These are phyloP conservation scores for Calamus simplicifolius DNA, from an alignment of 176 grass and related monocot species.

Conservation along the genomic window DNA sequence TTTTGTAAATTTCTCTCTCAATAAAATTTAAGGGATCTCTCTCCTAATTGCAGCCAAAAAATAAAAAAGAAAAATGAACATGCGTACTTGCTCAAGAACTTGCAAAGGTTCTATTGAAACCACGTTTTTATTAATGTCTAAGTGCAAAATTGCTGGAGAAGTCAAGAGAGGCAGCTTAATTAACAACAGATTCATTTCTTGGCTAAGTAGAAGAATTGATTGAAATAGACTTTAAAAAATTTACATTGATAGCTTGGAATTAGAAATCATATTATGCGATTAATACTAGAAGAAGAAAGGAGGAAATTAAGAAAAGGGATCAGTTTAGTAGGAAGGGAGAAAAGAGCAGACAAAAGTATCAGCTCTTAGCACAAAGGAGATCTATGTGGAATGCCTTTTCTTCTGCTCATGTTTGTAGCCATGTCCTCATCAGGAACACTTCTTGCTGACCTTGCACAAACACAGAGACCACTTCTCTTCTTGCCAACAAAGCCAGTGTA, in stretches of 20 bases:
- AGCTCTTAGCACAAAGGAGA: constrained; percentile 69
- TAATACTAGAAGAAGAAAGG: constrained; percentile 40
- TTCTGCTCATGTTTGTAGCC: constrained; percentile 81
- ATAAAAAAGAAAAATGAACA: too few species aligned
- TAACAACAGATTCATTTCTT: constrained; percentile 32
- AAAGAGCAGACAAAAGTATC: too few species aligned
- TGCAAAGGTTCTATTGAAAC: too few species aligned
- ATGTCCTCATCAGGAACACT: constrained; percentile 61
- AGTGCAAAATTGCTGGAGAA: too few species aligned
- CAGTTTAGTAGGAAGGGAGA: too few species aligned
- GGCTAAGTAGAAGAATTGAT: constrained; percentile 30
- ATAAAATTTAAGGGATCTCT: too few species aligned
- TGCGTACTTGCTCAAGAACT: too few species aligned
- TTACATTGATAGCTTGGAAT: constrained; percentile 39
- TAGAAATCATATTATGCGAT: constrained; percentile 22
- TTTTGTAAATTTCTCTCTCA: too few species aligned
- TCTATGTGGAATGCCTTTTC: constrained; percentile 86
- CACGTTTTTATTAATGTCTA: too few species aligned
- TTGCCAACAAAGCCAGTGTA: constrained; percentile 52
- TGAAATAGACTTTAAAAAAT: constrained; percentile 21
- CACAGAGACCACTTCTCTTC: constrained; percentile 54
- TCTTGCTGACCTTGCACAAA: constrained; percentile 61
- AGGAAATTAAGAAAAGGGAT: constrained; percentile 8
- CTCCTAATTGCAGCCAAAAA: too few species aligned
- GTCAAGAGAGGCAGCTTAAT: constrained; percentile 9